Percentiles rank a stretch among this genome's conserved stretches.
phyloP scores from a whole-genome alignment of 345 rosid genomes.

The Citrus inodora region DNA sequence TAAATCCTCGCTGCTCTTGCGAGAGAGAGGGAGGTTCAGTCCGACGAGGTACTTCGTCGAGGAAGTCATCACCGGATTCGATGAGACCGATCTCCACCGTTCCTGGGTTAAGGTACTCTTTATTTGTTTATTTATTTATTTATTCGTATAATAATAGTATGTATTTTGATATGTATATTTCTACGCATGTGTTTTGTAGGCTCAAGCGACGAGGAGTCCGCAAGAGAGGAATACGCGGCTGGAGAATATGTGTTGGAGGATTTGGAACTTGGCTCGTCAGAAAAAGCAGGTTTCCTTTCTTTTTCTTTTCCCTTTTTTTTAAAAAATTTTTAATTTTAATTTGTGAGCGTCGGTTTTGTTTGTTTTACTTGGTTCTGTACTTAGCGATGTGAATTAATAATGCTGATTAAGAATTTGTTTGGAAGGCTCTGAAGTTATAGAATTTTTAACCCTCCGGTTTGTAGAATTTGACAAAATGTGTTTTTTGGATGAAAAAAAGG shows the following conservation, averaged over 20 bases:
- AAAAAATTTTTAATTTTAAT: background rate
- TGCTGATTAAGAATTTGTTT: too few relatives aligned
- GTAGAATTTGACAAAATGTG: background rate
- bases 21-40: conserved; percentile 93
- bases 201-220: conserved; percentile 95
- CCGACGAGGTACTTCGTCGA: conserved; percentile 98
- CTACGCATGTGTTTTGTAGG: conserved; percentile 33
- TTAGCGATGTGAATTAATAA: background rate
- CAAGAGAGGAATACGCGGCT: conserved; percentile 95
- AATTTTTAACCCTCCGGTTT: background rate
- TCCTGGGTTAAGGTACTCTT: conserved; percentile 67
- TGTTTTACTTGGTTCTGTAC: background rate
- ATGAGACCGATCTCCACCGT: conserved; percentile 97
- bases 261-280: conserved; percentile 98
- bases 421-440: background rate
- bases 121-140: too few relatives aligned
- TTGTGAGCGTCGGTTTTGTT: background rate
- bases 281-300: conserved; percentile 75
- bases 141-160: background rate
- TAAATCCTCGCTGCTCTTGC: conserved; percentile 74
- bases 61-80: conserved; percentile 91
- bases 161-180: background rate
- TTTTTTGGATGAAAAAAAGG: background rate
- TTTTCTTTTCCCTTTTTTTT: too few relatives aligned
- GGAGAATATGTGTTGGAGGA: conserved; percentile 99